Evolutionary conservation across 441 rosid species (phyloP), one percentile per base, ranked within the genome.

Genomic region (Pelargonium citronellum): DNA sequence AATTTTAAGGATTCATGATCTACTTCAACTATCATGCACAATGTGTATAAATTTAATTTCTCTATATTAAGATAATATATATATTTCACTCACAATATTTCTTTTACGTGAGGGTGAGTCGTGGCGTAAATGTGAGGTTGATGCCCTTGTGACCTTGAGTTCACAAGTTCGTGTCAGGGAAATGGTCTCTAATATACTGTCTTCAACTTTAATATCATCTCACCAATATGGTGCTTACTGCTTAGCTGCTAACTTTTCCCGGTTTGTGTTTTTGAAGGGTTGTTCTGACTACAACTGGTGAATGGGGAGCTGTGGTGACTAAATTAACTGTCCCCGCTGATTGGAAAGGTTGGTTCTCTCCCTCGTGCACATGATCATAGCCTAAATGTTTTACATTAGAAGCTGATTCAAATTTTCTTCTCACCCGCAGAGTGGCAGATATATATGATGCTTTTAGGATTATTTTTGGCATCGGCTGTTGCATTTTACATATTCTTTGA

Each of bases 221-320:
- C 58, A 15, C 19, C 17, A 10, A 8, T 24, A 22, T 20, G 17
- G 16, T 57, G 62, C 27, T 57, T 7, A 16, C 62, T 41, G 22
- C 43, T 74, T 62, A 3, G 16, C n/a, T 22, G 47, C 55, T 75
- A 39, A 71, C 69, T 75, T 70, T 20, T 5, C 53, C 70, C 49
- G 22, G 67, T 43, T 7, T 70, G 69, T 63, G 39, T 65, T 27
- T 68, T 53, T 58, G 49, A 79, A 91, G 99, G 90, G 91, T 91
- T 74, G 84, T 91, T 67, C 87, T 95, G 65, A 87, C 96, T 44
- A 83, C 91, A 68, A 89, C 99, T 0, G 78, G 68, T n/a, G 86
- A 90, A 73, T 90, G 99, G 97, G 99, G 97, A 22, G 90, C 89
- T n/a, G 71, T 83, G 74, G 92, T 90, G 70, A 91, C 96, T 4